phyloP scores from a whole-genome alignment of 441 rosid species.

The Euphorbia schlechtendalii region DNA sequence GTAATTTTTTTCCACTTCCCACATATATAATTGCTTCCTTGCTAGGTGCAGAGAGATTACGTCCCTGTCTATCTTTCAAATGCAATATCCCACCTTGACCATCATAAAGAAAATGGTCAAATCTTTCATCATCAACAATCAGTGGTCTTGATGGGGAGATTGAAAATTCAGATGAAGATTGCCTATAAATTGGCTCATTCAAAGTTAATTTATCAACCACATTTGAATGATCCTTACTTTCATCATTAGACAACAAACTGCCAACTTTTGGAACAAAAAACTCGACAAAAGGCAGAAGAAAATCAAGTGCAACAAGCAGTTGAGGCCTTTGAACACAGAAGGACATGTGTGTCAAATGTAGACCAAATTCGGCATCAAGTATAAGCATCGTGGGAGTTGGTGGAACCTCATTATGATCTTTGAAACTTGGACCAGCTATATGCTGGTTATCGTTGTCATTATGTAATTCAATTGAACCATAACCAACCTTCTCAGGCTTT shows the following conservation, averaged over 20 bases:
- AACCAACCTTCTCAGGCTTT: conserved; percentile 46
- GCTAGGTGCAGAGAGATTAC: conserved; percentile 56
- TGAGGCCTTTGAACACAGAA: conserved; percentile 87
- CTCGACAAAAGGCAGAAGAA: conserved; percentile 85
- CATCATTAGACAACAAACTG: conserved; percentile 60
- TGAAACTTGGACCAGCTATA: conserved; percentile 28
- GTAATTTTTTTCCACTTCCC: conserved; percentile 72
- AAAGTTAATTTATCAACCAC: conserved; percentile 56
- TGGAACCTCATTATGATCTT: conserved; percentile 30
- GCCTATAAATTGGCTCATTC: conserved; percentile 57
- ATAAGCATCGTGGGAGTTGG: conserved; percentile 85
- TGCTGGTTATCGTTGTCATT: conserved; percentile 29
- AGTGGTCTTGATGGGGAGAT: conserved; percentile 82
- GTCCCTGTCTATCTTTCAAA: conserved; percentile 68
- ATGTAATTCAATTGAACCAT: conserved; percentile 26
- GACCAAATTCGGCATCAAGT: conserved; percentile 81
- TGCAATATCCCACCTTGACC: conserved; percentile 78
- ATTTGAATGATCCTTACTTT: conserved; percentile 43
- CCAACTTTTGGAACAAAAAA: conserved; percentile 88
- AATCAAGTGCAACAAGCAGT: conserved; percentile 94
- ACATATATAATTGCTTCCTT: conserved; percentile 69
- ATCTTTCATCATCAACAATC: conserved; percentile 76
- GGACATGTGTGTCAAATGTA: conserved; percentile 51
- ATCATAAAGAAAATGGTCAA: conserved; percentile 73
- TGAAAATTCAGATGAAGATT: conserved; percentile 53